Base-by-base conservation (phyloP, 257 asterid species). In the Cruciata laevipes region DNA sequence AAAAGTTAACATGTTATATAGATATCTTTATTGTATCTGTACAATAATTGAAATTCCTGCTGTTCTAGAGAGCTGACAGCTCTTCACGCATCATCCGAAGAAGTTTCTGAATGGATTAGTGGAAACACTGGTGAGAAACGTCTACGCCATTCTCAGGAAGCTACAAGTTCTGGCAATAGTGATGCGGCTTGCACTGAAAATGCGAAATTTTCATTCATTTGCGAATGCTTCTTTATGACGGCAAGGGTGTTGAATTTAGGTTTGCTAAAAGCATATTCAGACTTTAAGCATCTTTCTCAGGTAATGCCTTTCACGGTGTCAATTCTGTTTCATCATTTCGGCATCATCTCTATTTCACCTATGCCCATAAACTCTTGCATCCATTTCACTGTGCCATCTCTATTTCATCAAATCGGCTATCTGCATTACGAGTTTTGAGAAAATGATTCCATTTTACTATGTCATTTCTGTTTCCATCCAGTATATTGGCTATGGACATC, bases 221-320 rank as follows among this genome's bases (percentile, higher is more conserved):
- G 96, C 78, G 99, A 93, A 82, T 93, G 97, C 84, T 93, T 93
- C 86, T 93, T 90, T 84, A 93, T 93, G 99, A 93, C 97, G 38
- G 91, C 99, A 58, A 83, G 97, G 79, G 96, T 88, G 70, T 92
- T 93, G 67, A 90, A 85, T 84, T 81, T 94, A 79, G 99, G 99
- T 27, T 77, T 94, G 78, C 83, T 94, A 66, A 90, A 94, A 80
- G 97, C 96, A 75, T 88, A 88, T 81, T 88, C 96, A 24, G 99
- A 94, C 81, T 90, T 85, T 78, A 90, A 90, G 78, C 94, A 88
- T 83, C 97, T 94, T 56, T 95, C 84, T 79, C 96, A 93, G 99
- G 99, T 93, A 74, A 71, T 69, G 51, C 75, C 38, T 67, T 52
- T 32, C 53, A 32, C 14, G 12, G 44, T 47, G 25, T 37, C 10